Base-by-base conservation (phyloP, 441 rosid genomes). In the Viola pubescens region DNA sequence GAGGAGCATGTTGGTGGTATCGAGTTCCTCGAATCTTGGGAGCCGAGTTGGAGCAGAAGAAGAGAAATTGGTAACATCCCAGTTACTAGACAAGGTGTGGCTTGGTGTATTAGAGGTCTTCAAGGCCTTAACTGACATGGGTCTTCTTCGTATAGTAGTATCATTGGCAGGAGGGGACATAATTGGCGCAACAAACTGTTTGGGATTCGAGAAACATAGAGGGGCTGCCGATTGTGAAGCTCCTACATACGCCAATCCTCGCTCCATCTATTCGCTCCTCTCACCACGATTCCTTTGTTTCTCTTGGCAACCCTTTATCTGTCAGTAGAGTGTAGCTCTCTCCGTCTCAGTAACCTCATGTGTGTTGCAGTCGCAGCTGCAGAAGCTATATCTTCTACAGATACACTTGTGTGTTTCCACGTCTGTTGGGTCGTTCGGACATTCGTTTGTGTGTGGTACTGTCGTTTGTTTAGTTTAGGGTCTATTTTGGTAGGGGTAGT, bases 1-100 rank as follows among this genome's bases (percentile, higher is more conserved):
- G 43, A 91, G 96, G 58, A 91, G 89, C 94, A 85, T 83, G 80
- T 82, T 87, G 63, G 95, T 85, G 58, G 83, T 80, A 55, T 92
- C 94, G 19, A 89, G 85, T 58, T 92, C 98, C 68, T 89, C 90
- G 56, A 92, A 78, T 69, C 77, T 79, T 2, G 98, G 94, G 19
- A 81, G 9, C 12, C 9, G 70, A 12, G 80, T 55, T 0, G 98
- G 77, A 72, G 82, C 75, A 1, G 87, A 70, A 11, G 76, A 59
- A 11, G 83, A 67, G 62, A 73, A 73, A 39, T 53, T 69, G 37
- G 75, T 50, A 13, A 85, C 71, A 73, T 91, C 84, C 95, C 96
- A 91, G 64, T 74, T 71, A 61, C 78, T 75, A 53, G 96, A 79
- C 19, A 91, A 63, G 46, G 87, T 81, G 40, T 61, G 69, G 56